Percentiles rank a stretch among this genome's conserved stretches.
Conservation (phyloP, 129 eudicot genomes). For the Flaveria sonorensis region DNA sequence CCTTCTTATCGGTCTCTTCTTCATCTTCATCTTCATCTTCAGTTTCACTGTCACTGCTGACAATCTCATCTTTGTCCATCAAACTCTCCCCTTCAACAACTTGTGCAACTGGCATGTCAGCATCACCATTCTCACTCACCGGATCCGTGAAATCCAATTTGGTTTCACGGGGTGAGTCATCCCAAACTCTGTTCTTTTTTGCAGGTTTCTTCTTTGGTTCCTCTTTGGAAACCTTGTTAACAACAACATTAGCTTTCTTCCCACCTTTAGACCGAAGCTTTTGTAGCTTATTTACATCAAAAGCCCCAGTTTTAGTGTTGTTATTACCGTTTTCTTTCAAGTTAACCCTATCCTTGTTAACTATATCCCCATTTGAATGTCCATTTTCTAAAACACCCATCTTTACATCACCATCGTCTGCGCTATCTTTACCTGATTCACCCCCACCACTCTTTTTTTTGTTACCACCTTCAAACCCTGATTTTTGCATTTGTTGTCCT, state of each 20-base stretch:
- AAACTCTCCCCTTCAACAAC: constrained; percentile 83
- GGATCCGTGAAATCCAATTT: constrained; percentile 93
- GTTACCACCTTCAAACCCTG: constrained; percentile 54
- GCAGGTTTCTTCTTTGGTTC: too few species aligned
- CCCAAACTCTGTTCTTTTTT: too few species aligned
- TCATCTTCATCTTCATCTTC: too few species aligned
- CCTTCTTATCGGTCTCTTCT: constrained; percentile 52
- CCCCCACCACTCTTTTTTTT: constrained; percentile 61
- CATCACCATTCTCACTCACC: constrained; percentile 64
- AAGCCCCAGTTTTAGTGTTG: constrained; percentile 58
- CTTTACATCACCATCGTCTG: constrained; percentile 37
- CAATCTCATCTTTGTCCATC: constrained; percentile 94
- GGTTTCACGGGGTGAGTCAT: constrained; percentile 48
- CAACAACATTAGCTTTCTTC: too few species aligned
- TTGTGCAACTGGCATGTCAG: constrained; percentile 46
- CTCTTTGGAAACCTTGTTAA: too few species aligned
- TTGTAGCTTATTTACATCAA: constrained; percentile 91
- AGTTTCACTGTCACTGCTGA: too few species aligned
- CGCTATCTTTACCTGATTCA: constrained; percentile 53
- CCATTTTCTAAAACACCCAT: constrained; percentile 52
- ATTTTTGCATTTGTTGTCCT: constrained; percentile 60
- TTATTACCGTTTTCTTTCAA: constrained; percentile 62
- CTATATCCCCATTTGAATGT: constrained; percentile 45
- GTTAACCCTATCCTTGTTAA: constrained; percentile 40
- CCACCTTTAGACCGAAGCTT: constrained; percentile 73